A percentile compares a stretch with the other conserved stretches of the same genome.
phyloP scores from a whole-genome alignment of 2,329 filamentous ascomycete genomes.

The Trichoderma sp. region DNA sequence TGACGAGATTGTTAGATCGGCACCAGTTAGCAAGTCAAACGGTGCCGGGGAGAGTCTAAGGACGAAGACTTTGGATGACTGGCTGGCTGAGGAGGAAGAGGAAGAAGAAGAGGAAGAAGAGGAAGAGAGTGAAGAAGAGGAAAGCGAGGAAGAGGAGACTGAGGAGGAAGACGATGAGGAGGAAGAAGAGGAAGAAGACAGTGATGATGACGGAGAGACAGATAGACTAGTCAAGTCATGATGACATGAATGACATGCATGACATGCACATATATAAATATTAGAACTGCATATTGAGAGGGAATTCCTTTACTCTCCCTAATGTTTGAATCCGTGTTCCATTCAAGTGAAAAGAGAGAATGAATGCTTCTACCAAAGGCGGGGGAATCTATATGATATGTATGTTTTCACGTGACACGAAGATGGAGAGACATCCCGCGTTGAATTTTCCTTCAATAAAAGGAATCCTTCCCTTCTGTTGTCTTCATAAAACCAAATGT shows the following conservation, averaged over 20 bases:
- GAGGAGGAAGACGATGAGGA: conserved; percentile 49
- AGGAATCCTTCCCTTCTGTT: neutral
- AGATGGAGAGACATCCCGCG: neutral
- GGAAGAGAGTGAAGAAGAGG: conserved; percentile 53
- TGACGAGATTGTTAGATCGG: conserved; percentile 53
- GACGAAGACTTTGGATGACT: conserved; percentile 87
- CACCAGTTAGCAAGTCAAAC: conserved; percentile 48
- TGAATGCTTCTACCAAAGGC: neutral
- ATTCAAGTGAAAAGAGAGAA: neutral
- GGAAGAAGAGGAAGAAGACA: conserved; percentile 51
- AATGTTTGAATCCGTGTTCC: neutral
- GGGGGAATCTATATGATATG: conserved; percentile 3
- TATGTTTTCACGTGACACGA: neutral
- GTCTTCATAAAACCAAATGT: neutral
- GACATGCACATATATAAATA: neutral
- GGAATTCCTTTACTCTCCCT: neutral
- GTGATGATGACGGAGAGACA: conserved; percentile 48
- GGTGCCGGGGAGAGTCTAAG: conserved; percentile 53
- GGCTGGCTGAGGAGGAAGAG: conserved; percentile 74
- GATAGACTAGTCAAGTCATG: conserved; percentile 43
- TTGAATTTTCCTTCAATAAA: neutral
- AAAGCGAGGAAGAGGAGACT: conserved; percentile 48
- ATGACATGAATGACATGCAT: neutral
- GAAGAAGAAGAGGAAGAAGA: conserved; percentile 57
- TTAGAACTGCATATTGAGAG: neutral